A percentile compares a stretch with the other conserved stretches of the same genome.
These are phyloP conservation scores for Prunus padus DNA, from an alignment of 306 rosid genomes.

Conservation along the genomic window DNA sequence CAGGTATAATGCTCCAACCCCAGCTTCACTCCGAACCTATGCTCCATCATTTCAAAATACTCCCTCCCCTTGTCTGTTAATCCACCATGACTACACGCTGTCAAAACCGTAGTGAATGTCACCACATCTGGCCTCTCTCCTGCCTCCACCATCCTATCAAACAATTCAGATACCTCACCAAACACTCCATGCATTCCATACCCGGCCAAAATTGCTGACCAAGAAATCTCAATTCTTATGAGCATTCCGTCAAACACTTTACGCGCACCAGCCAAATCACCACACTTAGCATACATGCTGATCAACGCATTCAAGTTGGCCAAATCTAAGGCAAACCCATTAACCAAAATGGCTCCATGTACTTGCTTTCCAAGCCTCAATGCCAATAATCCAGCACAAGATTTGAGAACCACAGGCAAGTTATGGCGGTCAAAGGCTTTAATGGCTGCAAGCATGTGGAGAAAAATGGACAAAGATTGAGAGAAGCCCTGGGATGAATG, in stretches of 20 bases:
- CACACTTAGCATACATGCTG: conserved; percentile 53
- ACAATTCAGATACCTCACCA: conserved; percentile 50
- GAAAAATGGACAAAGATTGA: conserved; percentile 53
- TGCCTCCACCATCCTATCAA: conserved; percentile 51
- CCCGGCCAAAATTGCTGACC: conserved; percentile 58
- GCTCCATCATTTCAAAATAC: conserved; percentile 56
- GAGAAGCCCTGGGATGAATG: conserved; percentile 40
- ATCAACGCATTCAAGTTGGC: conserved; percentile 58
- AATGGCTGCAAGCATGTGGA: conserved; percentile 29
- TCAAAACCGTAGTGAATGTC: conserved; percentile 50
- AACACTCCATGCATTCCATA: conserved; percentile 59
- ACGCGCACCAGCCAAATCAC: conserved; percentile 41
- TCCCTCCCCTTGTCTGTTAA: conserved; percentile 49
- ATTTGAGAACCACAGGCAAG: conserved; percentile 52
- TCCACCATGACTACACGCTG: conserved; percentile 72
- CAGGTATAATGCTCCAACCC: conserved; percentile 61
- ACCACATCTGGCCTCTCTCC: conserved; percentile 53
- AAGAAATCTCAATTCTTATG: conserved; percentile 39
- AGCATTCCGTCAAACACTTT: conserved; percentile 61
- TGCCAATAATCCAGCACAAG: conserved; percentile 52
- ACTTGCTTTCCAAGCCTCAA: conserved; percentile 51
- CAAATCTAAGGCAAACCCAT: conserved; percentile 55
- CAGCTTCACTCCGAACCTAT: conserved; percentile 47
- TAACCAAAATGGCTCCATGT: conserved; percentile 49
- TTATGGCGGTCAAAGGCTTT: conserved; percentile 51